Evolutionary conservation across 495 filamentous ascomycete species (phyloP).

Genomic region (Immersiella caudata): DNA sequence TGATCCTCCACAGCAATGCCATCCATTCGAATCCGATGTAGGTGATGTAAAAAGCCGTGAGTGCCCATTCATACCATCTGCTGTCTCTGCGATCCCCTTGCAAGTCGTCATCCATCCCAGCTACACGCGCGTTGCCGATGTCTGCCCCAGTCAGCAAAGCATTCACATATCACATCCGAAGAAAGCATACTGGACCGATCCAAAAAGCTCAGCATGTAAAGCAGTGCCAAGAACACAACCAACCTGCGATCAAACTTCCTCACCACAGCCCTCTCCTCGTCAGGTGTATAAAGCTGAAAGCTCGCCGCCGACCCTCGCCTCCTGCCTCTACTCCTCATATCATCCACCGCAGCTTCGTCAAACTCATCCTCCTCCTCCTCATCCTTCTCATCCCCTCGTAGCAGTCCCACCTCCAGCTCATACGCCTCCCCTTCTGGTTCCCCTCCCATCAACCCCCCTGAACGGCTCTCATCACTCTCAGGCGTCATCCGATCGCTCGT

Average conservation of each 20-base stretch:
- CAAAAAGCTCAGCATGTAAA: slow-evolving; percentile 82
- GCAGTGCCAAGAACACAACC: slow-evolving; percentile 75
- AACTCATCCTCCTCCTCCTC: slow-evolving; percentile 11
- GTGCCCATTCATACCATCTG: slow-evolving; percentile 75
- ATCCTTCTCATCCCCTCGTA: background rate
- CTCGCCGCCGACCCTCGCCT: slow-evolving; percentile 35
- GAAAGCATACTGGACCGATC: slow-evolving; percentile 70
- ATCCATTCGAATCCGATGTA: slow-evolving; percentile 73
- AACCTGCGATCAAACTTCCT: slow-evolving; percentile 73
- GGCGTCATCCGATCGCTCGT: slow-evolving; percentile 27
- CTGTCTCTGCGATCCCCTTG: slow-evolving; percentile 62
- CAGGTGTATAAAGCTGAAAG: slow-evolving; percentile 68
- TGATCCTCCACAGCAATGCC: slow-evolving; percentile 73
- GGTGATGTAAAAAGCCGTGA: slow-evolving; percentile 76
- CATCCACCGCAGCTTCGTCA: slow-evolving; percentile 9
- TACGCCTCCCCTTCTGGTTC: slow-evolving; percentile 10
- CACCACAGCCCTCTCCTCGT: slow-evolving; percentile 74
- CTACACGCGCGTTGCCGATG: slow-evolving; percentile 78
- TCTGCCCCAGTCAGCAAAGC: slow-evolving; percentile 46
- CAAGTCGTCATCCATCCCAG: slow-evolving; percentile 70
- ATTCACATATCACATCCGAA: background rate
- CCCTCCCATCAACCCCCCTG: slow-evolving; percentile 20
- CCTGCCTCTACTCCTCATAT: slow-evolving; percentile 2
- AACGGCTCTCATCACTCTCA: slow-evolving; percentile 29
- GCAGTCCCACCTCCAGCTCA: background rate